Percentiles rank a stretch among this genome's conserved stretches.
Conservation (phyloP, 2,329 filamentous ascomycete genomes). For the Penicillium sp. region DNA sequence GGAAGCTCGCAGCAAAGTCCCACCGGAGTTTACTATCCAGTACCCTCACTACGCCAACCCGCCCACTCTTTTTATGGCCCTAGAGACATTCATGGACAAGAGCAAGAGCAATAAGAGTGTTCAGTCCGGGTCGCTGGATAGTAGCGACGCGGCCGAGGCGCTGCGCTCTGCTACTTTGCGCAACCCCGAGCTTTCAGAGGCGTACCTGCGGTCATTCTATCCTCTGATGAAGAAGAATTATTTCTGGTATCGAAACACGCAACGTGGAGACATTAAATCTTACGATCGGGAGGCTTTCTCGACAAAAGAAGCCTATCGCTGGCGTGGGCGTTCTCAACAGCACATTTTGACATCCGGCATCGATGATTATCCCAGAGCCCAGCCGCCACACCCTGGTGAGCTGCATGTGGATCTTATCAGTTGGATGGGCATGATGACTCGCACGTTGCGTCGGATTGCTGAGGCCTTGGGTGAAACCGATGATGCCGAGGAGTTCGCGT, state of each 20-base stretch:
- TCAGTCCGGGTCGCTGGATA: constrained; percentile 21
- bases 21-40: constrained; percentile 84
- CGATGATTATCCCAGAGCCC: constrained; percentile 90
- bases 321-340: constrained; percentile 79
- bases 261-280: constrained; percentile 79
- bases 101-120: constrained; percentile 48
- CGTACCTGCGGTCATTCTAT: constrained; percentile 72
- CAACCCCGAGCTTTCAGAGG: constrained; percentile 60
- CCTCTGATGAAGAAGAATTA: constrained; percentile 84
- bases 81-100: constrained; percentile 78
- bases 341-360: constrained; percentile 91
- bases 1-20: constrained; percentile 93
- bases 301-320: constrained; percentile 86
- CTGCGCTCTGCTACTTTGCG: constrained; percentile 61
- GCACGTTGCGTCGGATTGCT: constrained; percentile 75
- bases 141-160: constrained; percentile 34
- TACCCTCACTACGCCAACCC: constrained; percentile 98
- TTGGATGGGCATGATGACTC: constrained; percentile 96
- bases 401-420: constrained; percentile 90
- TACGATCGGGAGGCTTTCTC: constrained; percentile 89
- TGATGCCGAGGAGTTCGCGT: constrained; percentile 66
- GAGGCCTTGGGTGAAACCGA: constrained; percentile 67
- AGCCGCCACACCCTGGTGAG: constrained; percentile 92
- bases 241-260: constrained; percentile 90
- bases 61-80: constrained; percentile 83